Percentiles rank a stretch among this genome's conserved stretches.
These are phyloP conservation scores for Angomonas deanei DNA, from an alignment of 208 protist species.

Conservation along the genomic window DNA sequence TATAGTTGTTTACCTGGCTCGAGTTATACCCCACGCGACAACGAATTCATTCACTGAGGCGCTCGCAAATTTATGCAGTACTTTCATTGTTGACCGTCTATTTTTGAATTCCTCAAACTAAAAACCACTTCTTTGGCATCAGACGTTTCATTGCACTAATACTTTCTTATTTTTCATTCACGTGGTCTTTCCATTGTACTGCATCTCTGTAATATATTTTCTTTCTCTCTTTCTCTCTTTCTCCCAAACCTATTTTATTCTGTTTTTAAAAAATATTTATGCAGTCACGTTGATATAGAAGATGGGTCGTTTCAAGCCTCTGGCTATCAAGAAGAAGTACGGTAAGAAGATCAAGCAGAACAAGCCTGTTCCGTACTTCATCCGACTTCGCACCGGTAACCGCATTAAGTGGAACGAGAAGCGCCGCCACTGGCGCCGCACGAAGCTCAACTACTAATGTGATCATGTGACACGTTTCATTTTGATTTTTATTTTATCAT, in stretches of 20 bases:
- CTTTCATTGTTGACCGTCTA: too few relatives aligned
- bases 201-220: too few relatives aligned
- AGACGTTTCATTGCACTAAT: too few relatives aligned
- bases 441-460: conserved; percentile 90
- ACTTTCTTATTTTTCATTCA: too few relatives aligned
- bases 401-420: conserved; percentile 94
- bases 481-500: conserved; percentile 9
- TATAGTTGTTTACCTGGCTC: not conserved
- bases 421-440: conserved; percentile 94
- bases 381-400: conserved; percentile 90
- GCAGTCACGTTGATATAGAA: conserved; percentile 2
- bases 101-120: too few relatives aligned
- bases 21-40: too few relatives aligned
- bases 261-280: conserved; percentile 10
- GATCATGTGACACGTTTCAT: not conserved
- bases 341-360: conserved; percentile 94
- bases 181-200: too few relatives aligned
- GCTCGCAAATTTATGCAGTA: too few relatives aligned
- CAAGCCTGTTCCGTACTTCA: conserved; percentile 91
- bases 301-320: conserved; percentile 90
- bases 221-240: not conserved
- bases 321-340: conserved; percentile 92
- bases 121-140: too few relatives aligned
- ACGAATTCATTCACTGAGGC: too few relatives aligned
- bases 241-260: not conserved